A percentile compares a stretch with the other conserved stretches of the same genome.
Conservation (phyloP, 345 rosid species). For the Syzygium aromaticum region DNA sequence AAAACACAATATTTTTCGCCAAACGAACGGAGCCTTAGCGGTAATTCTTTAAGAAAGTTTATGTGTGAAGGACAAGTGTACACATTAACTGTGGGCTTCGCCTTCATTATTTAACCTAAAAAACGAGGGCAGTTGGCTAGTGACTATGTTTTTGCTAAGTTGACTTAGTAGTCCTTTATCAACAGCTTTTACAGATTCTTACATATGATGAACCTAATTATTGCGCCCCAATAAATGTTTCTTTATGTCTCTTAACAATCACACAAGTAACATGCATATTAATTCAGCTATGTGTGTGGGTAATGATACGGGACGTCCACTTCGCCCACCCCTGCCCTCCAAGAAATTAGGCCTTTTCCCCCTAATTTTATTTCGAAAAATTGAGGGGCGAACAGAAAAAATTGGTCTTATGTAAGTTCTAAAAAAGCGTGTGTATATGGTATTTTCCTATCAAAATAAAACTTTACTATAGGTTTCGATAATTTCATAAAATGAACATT, state of each 20-base stretch:
- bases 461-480: not conserved
- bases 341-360: not conserved
- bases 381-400: not conserved
- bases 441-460: not conserved
- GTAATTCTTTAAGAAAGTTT: not conserved
- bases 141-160: not conserved
- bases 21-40: too few species aligned
- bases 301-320: not conserved
- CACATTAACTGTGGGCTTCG: not conserved
- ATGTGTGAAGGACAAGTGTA: not conserved
- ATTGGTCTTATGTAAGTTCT: not conserved
- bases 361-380: not conserved
- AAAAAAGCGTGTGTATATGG: not conserved
- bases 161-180: not conserved
- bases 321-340: not conserved
- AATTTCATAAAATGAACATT: not conserved
- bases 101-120: not conserved
- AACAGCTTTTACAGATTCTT: not conserved
- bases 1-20: too few species aligned
- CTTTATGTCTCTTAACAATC: not conserved
- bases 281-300: not conserved
- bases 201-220: not conserved
- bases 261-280: not conserved
- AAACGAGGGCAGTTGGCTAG: not conserved
- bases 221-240: not conserved